Conservation (phyloP, 371 early-diverging fungal species). For the Saksenaea vasiformis region DNA sequence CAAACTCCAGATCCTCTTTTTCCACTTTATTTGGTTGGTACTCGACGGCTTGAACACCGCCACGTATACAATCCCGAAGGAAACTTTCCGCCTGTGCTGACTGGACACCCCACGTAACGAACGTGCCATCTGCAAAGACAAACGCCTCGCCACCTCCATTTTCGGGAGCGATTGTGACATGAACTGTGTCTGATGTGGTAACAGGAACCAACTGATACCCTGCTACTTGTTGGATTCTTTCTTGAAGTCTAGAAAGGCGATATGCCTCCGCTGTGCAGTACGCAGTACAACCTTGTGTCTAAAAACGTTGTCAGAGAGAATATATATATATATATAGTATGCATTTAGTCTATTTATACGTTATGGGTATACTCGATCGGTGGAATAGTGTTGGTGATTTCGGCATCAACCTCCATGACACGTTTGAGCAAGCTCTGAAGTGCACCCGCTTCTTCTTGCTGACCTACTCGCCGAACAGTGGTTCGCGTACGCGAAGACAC, state of each 20-base stretch:
- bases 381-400: constrained; percentile 19
- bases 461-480: constrained; percentile 21
- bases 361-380: constrained; percentile 20
- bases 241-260: background rate
- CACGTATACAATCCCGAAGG: constrained; percentile 10
- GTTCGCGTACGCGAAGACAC: background rate
- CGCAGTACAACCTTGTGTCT: constrained; percentile 30
- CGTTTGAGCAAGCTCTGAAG: constrained; percentile 31
- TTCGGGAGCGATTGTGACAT: constrained; percentile 11
- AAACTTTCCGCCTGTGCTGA: constrained; percentile 5
- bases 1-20: constrained; percentile 18
- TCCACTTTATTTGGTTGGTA: background rate
- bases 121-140: constrained; percentile 28
- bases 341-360: too few species aligned
- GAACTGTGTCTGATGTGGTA: constrained; percentile 16
- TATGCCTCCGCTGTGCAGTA: constrained; percentile 27
- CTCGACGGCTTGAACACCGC: background rate
- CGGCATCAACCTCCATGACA: constrained; percentile 38
- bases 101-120: constrained; percentile 27
- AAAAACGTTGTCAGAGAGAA: background rate
- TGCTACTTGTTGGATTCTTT: constrained; percentile 7
- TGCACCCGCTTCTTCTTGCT: constrained; percentile 31
- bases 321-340: too few species aligned
- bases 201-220: background rate
- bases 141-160: constrained; percentile 31